Percentiles rank a stretch among this genome's conserved stretches.
These are phyloP conservation scores for Ganoderma leucocontextum DNA, from an alignment of 1,284 basidiomycete genomes.

Conservation along the genomic window DNA sequence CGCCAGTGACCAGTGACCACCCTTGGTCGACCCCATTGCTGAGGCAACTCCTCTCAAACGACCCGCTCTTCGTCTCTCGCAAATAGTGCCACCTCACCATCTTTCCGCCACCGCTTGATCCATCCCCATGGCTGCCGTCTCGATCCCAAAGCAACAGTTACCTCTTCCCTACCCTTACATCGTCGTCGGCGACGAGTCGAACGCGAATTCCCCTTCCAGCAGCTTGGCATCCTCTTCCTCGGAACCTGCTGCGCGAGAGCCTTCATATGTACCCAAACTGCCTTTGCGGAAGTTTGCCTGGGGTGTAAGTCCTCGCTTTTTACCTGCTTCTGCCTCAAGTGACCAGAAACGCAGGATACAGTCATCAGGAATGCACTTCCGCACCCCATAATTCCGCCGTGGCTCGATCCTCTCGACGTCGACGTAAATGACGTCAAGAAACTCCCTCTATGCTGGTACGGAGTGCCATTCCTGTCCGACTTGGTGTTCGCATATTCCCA, in stretches of 20 bases:
- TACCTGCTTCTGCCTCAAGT: not conserved
- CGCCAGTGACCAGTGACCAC: no score
- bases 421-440: not conserved
- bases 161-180: no score
- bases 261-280: not conserved
- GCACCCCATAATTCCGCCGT: not conserved
- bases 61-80: no score
- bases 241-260: no score
- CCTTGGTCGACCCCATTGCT: no score
- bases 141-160: no score
- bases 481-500: not conserved
- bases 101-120: no score
- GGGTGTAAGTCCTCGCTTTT: not conserved
- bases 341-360: not conserved
- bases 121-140: no score
- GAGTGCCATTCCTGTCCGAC: not conserved
- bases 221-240: not conserved
- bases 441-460: slow-evolving; percentile 1
- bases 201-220: no score
- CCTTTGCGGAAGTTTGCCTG: not conserved
- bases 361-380: not conserved
- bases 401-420: slow-evolving; percentile 3
- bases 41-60: no score
- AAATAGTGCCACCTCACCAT: no score
- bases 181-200: no score